These are phyloP conservation scores for Chrysanthemum lavandulifolium DNA, from an alignment of 129 eudicot genomes.

Conservation along the genomic window DNA sequence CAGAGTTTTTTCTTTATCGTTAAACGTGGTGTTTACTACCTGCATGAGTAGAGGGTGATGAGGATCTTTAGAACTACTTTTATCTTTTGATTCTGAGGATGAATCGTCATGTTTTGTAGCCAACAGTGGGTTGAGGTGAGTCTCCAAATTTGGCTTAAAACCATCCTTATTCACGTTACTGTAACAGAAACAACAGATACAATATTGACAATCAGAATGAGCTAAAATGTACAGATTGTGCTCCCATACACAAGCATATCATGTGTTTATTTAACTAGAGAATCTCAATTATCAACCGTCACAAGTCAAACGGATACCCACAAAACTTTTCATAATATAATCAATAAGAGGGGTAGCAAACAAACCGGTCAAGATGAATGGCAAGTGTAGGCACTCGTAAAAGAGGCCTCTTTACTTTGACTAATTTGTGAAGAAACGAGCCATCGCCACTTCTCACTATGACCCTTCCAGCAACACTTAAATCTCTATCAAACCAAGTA, in stretches of 20 bases:
- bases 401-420: conserved; percentile 78
- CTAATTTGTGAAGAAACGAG: conserved; percentile 72
- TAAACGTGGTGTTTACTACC: conserved; percentile 36
- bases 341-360: conserved; percentile 7
- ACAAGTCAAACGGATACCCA: no score
- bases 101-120: conserved; percentile 57
- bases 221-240: not conserved
- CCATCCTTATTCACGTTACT: conserved; percentile 90
- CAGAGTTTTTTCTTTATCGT: no score
- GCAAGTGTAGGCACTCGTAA: conserved; percentile 93
- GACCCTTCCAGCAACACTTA: conserved; percentile 92
- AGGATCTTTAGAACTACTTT: conserved; percentile 37
- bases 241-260: not conserved
- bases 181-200: conserved; percentile 29
- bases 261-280: no score
- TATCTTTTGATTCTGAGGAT: conserved; percentile 55
- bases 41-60: conserved; percentile 89
- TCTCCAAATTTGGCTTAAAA: conserved; percentile 92
- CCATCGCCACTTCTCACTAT: conserved; percentile 70
- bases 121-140: conserved; percentile 78
- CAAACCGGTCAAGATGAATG: conserved; percentile 92
- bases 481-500: conserved; percentile 96
- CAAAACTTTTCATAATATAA: no score
- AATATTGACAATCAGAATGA: not conserved
- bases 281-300: no score